Conservation (phyloP, 225 moss, liverwort and hornwort genomes). For the Physcomitrium patens region DNA sequence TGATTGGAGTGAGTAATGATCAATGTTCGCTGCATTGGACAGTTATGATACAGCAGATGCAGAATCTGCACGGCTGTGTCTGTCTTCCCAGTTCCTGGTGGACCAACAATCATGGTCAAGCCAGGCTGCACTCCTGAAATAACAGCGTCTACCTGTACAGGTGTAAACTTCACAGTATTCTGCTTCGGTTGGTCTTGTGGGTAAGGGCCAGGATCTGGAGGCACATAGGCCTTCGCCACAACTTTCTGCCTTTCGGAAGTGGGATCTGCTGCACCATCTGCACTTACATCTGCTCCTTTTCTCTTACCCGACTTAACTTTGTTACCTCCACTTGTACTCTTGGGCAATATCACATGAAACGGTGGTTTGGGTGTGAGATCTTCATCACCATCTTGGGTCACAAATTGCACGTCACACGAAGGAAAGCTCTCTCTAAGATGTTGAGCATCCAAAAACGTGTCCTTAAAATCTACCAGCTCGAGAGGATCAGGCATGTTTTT, state of each 20-base stretch:
- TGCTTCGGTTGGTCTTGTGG: conserved; percentile 97
- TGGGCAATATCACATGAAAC: conserved; percentile 80
- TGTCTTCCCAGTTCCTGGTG: conserved; percentile 98
- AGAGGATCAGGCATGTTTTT: conserved; percentile 87
- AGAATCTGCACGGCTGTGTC: conserved; percentile 99
- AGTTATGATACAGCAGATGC: conserved; percentile 96
- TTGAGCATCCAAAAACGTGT: conserved; percentile 90
- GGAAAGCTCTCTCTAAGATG: conserved; percentile 93
- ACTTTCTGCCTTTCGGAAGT: conserved; percentile 51
- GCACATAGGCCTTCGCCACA: conserved; percentile 83
- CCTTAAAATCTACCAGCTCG: conserved; percentile 89
- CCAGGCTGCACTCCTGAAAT: conserved; percentile 97
- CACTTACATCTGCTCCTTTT: conserved; percentile 51
- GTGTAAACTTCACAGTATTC: conserved; percentile 88
- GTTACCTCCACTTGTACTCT: conserved; percentile 36
- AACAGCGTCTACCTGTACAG: conserved; percentile 95
- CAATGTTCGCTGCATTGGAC: conserved; percentile 88
- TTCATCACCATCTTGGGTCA: conserved; percentile 74
- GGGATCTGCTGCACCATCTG: conserved; percentile 38
- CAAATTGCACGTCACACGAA: conserved; percentile 71
- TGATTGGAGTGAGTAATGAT: conserved; percentile 99
- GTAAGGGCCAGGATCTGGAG: conserved; percentile 98
- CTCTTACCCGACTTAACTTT: conserved; percentile 69
- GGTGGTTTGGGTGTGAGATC: conserved; percentile 85
- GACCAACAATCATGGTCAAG: conserved; percentile 95